Conservation (phyloP, 768 basidiomycete species). For the Phaeotremella fagi region DNA sequence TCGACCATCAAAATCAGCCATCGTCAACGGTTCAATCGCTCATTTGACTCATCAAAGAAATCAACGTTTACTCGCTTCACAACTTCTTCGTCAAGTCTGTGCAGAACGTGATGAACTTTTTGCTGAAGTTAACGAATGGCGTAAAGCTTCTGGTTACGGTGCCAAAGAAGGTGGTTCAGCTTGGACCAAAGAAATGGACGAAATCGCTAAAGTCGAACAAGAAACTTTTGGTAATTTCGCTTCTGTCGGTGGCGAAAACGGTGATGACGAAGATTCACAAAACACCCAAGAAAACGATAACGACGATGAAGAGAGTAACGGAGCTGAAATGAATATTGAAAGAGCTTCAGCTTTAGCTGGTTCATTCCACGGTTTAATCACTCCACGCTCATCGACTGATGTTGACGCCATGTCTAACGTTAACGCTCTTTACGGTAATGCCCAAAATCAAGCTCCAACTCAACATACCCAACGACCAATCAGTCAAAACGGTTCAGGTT, state of each 20-base stretch:
- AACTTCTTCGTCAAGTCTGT: constrained; percentile 73
- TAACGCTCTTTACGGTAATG: constrained; percentile 12
- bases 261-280: constrained; percentile 31
- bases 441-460: not conserved
- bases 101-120: constrained; percentile 80
- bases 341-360: not conserved
- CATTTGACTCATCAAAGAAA: constrained; percentile 66
- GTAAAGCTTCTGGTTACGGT: constrained; percentile 63
- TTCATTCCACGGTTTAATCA: constrained; percentile 20
- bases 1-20: constrained; percentile 90
- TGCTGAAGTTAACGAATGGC: constrained; percentile 90
- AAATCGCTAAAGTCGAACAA: constrained; percentile 41
- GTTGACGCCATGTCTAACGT: constrained; percentile 6
- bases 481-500: constrained; percentile 1
- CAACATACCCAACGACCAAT: not conserved
- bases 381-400: constrained; percentile 31
- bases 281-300: constrained; percentile 21
- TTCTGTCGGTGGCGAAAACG: constrained; percentile 30
- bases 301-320: constrained; percentile 3
- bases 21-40: constrained; percentile 92
- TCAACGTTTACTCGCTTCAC: constrained; percentile 72
- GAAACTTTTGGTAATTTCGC: constrained; percentile 45
- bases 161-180: constrained; percentile 30
- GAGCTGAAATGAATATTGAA: not conserved
- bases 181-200: constrained; percentile 43